Evolutionary conservation across 2,329 filamentous ascomycete species (phyloP).

Genomic region (Epichloe sibirici): DNA sequence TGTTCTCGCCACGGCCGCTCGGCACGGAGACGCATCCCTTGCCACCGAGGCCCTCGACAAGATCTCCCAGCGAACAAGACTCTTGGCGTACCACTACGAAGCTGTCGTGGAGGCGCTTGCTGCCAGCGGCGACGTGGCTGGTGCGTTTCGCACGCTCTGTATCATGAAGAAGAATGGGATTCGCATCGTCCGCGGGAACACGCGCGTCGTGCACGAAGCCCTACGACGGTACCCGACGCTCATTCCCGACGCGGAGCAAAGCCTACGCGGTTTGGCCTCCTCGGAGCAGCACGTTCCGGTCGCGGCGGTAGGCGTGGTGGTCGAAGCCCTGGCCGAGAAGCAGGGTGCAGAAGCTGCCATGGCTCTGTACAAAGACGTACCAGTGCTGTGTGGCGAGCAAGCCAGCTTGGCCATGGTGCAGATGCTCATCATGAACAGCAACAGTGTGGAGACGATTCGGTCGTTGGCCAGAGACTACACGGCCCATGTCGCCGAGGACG

Average conservation of each 20-base stretch:
- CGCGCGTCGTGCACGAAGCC: slow-evolving; percentile 46
- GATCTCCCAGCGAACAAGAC: slow-evolving; percentile 26
- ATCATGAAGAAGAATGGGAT: slow-evolving; percentile 52
- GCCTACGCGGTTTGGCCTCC: slow-evolving; percentile 40
- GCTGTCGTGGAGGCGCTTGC: slow-evolving; percentile 62
- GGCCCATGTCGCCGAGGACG: slow-evolving; percentile 9
- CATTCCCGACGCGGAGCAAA: slow-evolving; percentile 38
- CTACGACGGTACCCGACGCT: slow-evolving; percentile 36
- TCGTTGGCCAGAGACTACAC: slow-evolving; percentile 20
- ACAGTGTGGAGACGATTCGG: slow-evolving; percentile 12
- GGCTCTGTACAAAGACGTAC: slow-evolving; percentile 19
- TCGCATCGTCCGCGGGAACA: slow-evolving; percentile 46
- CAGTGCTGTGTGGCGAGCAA: slow-evolving; percentile 16
- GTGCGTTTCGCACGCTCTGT: slow-evolving; percentile 56
- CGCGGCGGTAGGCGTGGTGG: slow-evolving; percentile 19
- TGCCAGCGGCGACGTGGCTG: slow-evolving; percentile 43
- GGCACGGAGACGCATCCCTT: slow-evolving; percentile 52
- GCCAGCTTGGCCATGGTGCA: slow-evolving; percentile 17
- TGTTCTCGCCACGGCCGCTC: slow-evolving; percentile 60
- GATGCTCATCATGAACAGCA: slow-evolving; percentile 19
- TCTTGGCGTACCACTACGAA: slow-evolving; percentile 65
- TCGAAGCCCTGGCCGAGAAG: slow-evolving; percentile 21
- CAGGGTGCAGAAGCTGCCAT: slow-evolving; percentile 20
- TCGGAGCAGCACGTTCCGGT: slow-evolving; percentile 25
- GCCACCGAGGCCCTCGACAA: slow-evolving; percentile 57